These are phyloP conservation scores for Gentiana dahurica DNA, from an alignment of 257 asterid genomes.

Conservation along the genomic window DNA sequence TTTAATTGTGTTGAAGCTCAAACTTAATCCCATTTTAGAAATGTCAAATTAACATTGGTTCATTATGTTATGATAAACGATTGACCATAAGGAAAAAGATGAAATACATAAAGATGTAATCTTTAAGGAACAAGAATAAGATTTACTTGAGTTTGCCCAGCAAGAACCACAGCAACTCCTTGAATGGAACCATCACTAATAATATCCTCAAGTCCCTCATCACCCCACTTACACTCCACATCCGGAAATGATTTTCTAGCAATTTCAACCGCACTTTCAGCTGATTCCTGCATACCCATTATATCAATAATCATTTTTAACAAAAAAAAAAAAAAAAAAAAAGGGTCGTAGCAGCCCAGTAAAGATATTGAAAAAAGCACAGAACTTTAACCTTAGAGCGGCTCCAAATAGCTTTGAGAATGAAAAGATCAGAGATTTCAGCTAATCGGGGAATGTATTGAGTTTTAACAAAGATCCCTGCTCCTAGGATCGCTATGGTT, in stretches of 20 bases:
- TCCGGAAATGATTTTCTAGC: slow-evolving; percentile 58
- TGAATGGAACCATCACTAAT: slow-evolving; percentile 54
- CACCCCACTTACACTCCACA: slow-evolving; percentile 95
- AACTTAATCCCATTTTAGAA: too few relatives aligned
- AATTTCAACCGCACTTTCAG: slow-evolving; percentile 64
- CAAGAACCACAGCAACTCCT: slow-evolving; percentile 84
- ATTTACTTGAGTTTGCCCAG: slow-evolving; percentile 75
- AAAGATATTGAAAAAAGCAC: not conserved
- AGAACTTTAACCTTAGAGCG: slow-evolving; percentile 48
- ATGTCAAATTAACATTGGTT: too few relatives aligned
- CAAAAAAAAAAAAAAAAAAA: not conserved
- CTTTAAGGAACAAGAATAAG: not conserved
- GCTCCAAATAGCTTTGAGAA: slow-evolving; percentile 79
- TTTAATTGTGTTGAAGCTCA: too few relatives aligned
- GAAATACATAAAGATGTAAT: not conserved
- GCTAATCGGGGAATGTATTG: slow-evolving; percentile 84
- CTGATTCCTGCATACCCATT: slow-evolving; percentile 53
- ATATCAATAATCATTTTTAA: not conserved
- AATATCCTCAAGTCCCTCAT: slow-evolving; percentile 68
- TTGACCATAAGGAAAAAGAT: not conserved
- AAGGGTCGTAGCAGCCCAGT: not conserved
- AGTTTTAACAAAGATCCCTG: slow-evolving; percentile 70
- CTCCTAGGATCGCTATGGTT: slow-evolving; percentile 72
- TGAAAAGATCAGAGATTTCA: slow-evolving; percentile 56
- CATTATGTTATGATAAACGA: too few relatives aligned